Conservation (phyloP, 2,329 filamentous ascomycete species). For the Colletotrichum gloeosporioides region DNA sequence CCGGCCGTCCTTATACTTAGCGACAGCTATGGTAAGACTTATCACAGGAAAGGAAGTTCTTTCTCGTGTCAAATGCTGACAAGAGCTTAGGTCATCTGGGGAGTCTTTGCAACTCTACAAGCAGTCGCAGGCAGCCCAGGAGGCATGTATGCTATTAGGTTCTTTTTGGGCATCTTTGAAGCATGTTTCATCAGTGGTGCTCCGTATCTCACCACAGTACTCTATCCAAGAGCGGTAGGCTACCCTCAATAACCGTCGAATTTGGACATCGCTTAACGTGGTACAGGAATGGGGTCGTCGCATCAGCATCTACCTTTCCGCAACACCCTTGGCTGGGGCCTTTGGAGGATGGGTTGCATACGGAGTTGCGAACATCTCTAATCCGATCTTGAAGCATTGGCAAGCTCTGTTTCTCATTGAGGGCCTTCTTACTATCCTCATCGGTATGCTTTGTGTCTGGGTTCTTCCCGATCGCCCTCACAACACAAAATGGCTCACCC, state of each 20-base stretch:
- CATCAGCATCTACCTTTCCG: slow-evolving; percentile 61
- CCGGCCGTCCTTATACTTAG: slow-evolving; percentile 8
- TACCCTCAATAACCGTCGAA: accelerated
- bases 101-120: slow-evolving; percentile 1
- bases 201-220: slow-evolving; percentile 55
- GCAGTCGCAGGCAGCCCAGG: background rate
- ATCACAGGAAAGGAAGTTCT: no score
- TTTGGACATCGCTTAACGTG: background rate
- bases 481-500: slow-evolving; percentile 23
- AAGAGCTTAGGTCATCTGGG: background rate
- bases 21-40: background rate
- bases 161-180: slow-evolving; percentile 53
- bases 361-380: slow-evolving; percentile 37
- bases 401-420: slow-evolving; percentile 38
- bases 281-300: slow-evolving; percentile 44
- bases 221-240: slow-evolving; percentile 50
- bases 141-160: slow-evolving; percentile 38
- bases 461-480: slow-evolving; percentile 25
- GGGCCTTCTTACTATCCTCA: slow-evolving; percentile 35
- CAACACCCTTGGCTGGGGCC: slow-evolving; percentile 54
- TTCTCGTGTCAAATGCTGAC: background rate
- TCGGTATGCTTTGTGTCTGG: slow-evolving; percentile 28
- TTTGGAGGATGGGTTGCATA: slow-evolving; percentile 45
- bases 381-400: slow-evolving; percentile 29
- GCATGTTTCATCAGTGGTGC: slow-evolving; percentile 56